These are phyloP conservation scores for Geranomyces michiganensis DNA, from an alignment of 192 early-diverging fungal species.

Conservation along the genomic window DNA sequence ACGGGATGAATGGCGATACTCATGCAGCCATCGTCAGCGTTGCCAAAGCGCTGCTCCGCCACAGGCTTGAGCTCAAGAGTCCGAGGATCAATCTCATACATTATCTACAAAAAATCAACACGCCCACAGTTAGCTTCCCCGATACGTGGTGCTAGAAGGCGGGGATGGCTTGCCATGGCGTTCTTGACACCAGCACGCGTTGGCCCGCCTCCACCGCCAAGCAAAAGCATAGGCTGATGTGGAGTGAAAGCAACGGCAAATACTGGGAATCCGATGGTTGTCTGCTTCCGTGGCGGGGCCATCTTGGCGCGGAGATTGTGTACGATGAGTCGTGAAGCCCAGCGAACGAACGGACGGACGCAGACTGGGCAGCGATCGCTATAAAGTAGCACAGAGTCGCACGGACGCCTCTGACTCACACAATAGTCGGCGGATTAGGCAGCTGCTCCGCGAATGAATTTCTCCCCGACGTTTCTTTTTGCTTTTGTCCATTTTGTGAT, in stretches of 20 bases:
- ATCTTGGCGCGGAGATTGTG: slow-evolving; percentile 4
- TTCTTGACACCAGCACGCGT: slow-evolving; percentile 84
- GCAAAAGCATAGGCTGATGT: slow-evolving; percentile 38
- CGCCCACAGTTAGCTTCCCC: background rate
- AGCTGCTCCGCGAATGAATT: too few relatives aligned
- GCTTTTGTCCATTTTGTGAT: too few relatives aligned
- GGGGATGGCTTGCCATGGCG: slow-evolving; percentile 76
- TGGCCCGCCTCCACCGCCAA: slow-evolving; percentile 88
- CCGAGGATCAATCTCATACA: slow-evolving; percentile 42
- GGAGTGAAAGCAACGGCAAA: slow-evolving; percentile 49
- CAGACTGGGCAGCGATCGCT: too few relatives aligned
- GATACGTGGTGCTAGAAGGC: background rate
- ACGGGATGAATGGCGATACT: slow-evolving; percentile 77
- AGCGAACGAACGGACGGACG: too few relatives aligned
- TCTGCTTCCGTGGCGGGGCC: slow-evolving; percentile 16
- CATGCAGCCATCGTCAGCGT: slow-evolving; percentile 84
- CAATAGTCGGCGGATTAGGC: too few relatives aligned
- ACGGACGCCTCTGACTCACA: too few relatives aligned
- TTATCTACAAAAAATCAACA: too few relatives aligned
- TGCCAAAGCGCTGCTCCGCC: slow-evolving; percentile 41
- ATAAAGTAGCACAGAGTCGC: too few relatives aligned
- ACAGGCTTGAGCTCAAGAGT: slow-evolving; percentile 37
- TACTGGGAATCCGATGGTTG: slow-evolving; percentile 49
- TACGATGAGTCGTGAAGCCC: too few relatives aligned
- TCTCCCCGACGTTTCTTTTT: too few relatives aligned